phyloP scores from a whole-genome alignment of 306 rosid species.

The Mucuna pruriens region DNA sequence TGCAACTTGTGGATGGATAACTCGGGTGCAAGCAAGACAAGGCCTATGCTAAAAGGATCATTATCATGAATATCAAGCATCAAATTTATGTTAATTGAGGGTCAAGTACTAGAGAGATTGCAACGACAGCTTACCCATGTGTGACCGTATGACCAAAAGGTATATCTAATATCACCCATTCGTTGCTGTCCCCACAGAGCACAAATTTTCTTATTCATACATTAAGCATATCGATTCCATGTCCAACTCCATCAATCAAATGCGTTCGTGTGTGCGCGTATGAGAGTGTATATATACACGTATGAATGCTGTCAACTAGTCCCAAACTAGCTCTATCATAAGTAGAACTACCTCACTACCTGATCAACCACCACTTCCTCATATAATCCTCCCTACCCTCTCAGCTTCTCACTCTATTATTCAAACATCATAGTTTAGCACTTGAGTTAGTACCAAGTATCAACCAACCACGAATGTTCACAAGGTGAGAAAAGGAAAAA shows the following conservation, averaged over 20 bases:
- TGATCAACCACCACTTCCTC: not conserved
- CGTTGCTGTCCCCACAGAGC: slow-evolving; percentile 78
- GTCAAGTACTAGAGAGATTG: slow-evolving; percentile 36
- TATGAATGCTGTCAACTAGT: slow-evolving; percentile 41
- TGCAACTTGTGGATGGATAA: slow-evolving; percentile 30
- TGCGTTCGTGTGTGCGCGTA: slow-evolving; percentile 30
- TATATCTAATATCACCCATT: slow-evolving; percentile 68
- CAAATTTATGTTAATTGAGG: slow-evolving; percentile 33
- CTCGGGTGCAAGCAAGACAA: not conserved
- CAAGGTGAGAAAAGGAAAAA: slow-evolving; percentile 28
- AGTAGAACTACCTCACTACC: slow-evolving; percentile 22
- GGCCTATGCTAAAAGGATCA: slow-evolving; percentile 28
- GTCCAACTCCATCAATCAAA: slow-evolving; percentile 75
- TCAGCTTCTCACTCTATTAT: slow-evolving; percentile 55
- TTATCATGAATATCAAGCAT: slow-evolving; percentile 38
- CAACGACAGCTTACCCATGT: slow-evolving; percentile 57
- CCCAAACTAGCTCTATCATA: slow-evolving; percentile 38
- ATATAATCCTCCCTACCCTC: slow-evolving; percentile 32
- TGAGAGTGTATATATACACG: not conserved
- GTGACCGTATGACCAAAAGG: slow-evolving; percentile 51
- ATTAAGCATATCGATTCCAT: slow-evolving; percentile 58
- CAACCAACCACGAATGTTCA: slow-evolving; percentile 19
- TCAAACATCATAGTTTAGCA: slow-evolving; percentile 48
- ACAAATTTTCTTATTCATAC: slow-evolving; percentile 53
- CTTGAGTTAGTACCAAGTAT: slow-evolving; percentile 41